phyloP scores from a whole-genome alignment of 2,329 filamentous ascomycete genomes.

The Cordyceps pruinosa region DNA sequence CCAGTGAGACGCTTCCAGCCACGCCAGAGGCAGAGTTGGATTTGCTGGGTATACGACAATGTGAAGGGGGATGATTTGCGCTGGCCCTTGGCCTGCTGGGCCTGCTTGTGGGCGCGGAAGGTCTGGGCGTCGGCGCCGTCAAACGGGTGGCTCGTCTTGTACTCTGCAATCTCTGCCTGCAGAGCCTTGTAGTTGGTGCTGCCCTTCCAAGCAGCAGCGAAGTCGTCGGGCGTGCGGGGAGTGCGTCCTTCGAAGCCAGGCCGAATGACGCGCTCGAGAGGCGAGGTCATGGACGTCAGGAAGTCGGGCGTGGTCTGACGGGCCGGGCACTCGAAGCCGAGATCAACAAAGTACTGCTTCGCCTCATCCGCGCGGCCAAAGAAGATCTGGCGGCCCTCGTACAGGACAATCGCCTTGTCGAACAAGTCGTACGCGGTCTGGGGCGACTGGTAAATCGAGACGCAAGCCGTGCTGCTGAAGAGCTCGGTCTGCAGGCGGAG shows the following conservation, averaged over 20 bases:
- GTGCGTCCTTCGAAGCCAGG: constrained; percentile 49
- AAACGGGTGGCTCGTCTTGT: constrained; percentile 47
- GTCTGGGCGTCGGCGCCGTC: constrained; percentile 48
- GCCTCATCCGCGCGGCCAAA: constrained; percentile 55
- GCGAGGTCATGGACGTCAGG: constrained; percentile 61
- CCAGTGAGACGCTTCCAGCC: constrained; percentile 70
- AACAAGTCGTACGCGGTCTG: constrained; percentile 58
- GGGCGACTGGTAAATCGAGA: constrained; percentile 68
- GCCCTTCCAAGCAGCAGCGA: constrained; percentile 51
- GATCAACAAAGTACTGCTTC: constrained; percentile 56
- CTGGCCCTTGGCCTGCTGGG: constrained; percentile 49
- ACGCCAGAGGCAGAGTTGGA: constrained; percentile 72
- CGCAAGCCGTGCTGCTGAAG: constrained; percentile 56
- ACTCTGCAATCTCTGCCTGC: constrained; percentile 48
- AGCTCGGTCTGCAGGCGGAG: constrained; percentile 61
- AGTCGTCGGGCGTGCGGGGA: constrained; percentile 56
- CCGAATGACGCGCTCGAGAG: constrained; percentile 48
- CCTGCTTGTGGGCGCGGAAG: constrained; percentile 48
- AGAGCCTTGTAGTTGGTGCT: constrained; percentile 44
- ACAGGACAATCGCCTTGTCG: constrained; percentile 52
- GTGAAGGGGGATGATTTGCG: constrained; percentile 75
- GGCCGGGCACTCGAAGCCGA: constrained; percentile 60
- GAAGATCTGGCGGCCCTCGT: constrained; percentile 56
- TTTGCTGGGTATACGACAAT: constrained; percentile 67
- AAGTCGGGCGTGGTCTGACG: constrained; percentile 67